Conservation (phyloP, 805 yeast species). For the Myxozyma mucilagina region DNA sequence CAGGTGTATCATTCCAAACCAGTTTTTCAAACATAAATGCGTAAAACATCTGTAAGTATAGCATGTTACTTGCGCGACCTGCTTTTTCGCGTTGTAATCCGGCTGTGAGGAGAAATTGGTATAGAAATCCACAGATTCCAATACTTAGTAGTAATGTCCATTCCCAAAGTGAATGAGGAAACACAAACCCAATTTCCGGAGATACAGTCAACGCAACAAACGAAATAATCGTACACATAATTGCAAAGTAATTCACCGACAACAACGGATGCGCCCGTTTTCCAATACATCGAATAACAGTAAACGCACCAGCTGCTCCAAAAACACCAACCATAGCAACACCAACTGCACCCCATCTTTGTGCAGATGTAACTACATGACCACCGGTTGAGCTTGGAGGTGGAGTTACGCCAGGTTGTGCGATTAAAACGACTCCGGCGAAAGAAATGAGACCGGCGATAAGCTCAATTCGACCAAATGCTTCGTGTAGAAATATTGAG, state of each 20-base stretch:
- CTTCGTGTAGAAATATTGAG: slow-evolving; percentile 63
- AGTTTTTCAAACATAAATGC: slow-evolving; percentile 73
- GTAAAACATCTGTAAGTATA: slow-evolving; percentile 74
- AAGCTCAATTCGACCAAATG: slow-evolving; percentile 65
- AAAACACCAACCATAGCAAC: slow-evolving; percentile 67
- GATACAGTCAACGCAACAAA: slow-evolving; percentile 51
- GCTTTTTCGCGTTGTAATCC: slow-evolving; percentile 84
- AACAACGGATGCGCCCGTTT: slow-evolving; percentile 75
- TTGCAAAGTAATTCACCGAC: slow-evolving; percentile 75
- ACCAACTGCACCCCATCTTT: slow-evolving; percentile 60
- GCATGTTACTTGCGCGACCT: slow-evolving; percentile 70
- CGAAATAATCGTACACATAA: slow-evolving; percentile 58
- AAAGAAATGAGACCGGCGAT: slow-evolving; percentile 68
- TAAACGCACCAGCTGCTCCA: slow-evolving; percentile 70
- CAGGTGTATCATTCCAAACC: slow-evolving; percentile 74
- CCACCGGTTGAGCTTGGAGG: slow-evolving; percentile 31
- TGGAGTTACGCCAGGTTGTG: slow-evolving; percentile 56
- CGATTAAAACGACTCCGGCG: slow-evolving; percentile 74
- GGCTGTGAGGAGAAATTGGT: slow-evolving; percentile 76
- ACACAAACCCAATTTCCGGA: slow-evolving; percentile 60
- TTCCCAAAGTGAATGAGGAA: slow-evolving; percentile 62
- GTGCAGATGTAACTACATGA: slow-evolving; percentile 51
- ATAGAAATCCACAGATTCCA: slow-evolving; percentile 77
- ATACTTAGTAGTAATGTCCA: slow-evolving; percentile 63
- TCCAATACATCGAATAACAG: slow-evolving; percentile 73